phyloP scores from a whole-genome alignment of 805 yeast species.

The Teunomyces aglyptinius region DNA sequence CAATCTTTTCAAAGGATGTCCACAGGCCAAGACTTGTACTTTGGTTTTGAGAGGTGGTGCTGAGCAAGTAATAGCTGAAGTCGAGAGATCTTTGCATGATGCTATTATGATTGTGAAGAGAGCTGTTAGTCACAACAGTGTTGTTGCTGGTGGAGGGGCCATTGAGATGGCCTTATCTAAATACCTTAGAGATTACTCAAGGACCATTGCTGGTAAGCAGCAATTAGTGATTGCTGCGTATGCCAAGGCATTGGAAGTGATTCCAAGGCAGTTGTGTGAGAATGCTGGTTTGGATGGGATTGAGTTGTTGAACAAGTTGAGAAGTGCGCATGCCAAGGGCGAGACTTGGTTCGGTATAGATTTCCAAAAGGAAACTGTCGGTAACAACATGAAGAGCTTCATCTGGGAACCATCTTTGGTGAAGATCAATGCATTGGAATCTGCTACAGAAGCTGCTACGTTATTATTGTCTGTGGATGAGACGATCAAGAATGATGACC shows the following conservation, averaged over 20 bases:
- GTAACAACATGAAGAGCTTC: slow-evolving; percentile 78
- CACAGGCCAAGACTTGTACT: slow-evolving; percentile 90
- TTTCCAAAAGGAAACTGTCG: slow-evolving; percentile 77
- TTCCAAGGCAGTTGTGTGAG: slow-evolving; percentile 96
- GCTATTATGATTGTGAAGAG: slow-evolving; percentile 98
- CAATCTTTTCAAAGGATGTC: slow-evolving; percentile 90
- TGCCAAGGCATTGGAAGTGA: slow-evolving; percentile 92
- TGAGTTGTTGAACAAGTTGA: slow-evolving; percentile 84
- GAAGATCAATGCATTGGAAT: slow-evolving; percentile 86
- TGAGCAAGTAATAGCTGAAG: slow-evolving; percentile 96
- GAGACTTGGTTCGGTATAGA: slow-evolving; percentile 92
- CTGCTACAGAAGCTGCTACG: slow-evolving; percentile 97
- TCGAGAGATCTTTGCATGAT: slow-evolving; percentile 95
- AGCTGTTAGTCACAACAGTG: slow-evolving; percentile 78
- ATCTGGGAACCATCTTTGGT: slow-evolving; percentile 99
- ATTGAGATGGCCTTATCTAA: slow-evolving; percentile 95
- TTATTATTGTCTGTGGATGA: slow-evolving; percentile 94
- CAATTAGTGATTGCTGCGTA: slow-evolving; percentile 89
- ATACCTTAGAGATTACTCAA: slow-evolving; percentile 81
- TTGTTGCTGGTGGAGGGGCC: slow-evolving; percentile 99
- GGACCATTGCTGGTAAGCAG: slow-evolving; percentile 91
- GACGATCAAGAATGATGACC: slow-evolving; percentile 73
- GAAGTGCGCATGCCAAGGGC: slow-evolving; percentile 94
- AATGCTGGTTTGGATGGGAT: slow-evolving; percentile 99
- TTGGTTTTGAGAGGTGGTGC: slow-evolving; percentile 95